Conservation (phyloP, 202 grass and related monocot genomes). For the Alloteropsis angusta region DNA sequence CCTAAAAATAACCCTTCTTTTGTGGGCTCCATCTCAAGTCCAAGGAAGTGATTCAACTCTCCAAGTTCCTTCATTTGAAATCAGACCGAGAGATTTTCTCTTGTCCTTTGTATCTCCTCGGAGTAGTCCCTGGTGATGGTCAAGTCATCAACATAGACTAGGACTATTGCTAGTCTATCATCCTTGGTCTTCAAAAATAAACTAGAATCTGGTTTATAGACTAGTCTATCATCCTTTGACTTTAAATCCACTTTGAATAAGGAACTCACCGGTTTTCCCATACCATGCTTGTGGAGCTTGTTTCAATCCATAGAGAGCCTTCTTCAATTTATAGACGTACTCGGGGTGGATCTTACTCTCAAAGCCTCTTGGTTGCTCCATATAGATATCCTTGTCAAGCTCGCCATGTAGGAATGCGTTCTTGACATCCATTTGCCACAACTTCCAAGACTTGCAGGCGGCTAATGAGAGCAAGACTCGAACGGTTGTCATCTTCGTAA, state of each 20-base stretch:
- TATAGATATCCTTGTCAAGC: too few relatives aligned
- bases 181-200: too few relatives aligned
- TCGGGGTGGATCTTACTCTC: background rate
- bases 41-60: constrained; percentile 12
- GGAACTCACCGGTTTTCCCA: background rate
- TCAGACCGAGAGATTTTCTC: background rate
- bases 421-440: too few relatives aligned
- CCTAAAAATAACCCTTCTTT: background rate
- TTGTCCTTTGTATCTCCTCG: background rate
- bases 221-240: too few relatives aligned
- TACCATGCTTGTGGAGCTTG: background rate
- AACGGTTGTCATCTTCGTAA: too few relatives aligned
- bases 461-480: too few relatives aligned
- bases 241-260: too few relatives aligned
- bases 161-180: too few relatives aligned
- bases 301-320: background rate
- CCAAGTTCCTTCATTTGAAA: constrained; percentile 20
- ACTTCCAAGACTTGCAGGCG: too few relatives aligned
- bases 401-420: too few relatives aligned
- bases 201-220: too few relatives aligned
- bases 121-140: background rate
- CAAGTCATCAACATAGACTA: constrained; percentile 10
- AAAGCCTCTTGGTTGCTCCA: background rate
- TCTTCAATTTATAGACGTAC: background rate
- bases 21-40: background rate